Conservation (phyloP, 257 asterid genomes). For the Nicotiana obtusifolia region DNA sequence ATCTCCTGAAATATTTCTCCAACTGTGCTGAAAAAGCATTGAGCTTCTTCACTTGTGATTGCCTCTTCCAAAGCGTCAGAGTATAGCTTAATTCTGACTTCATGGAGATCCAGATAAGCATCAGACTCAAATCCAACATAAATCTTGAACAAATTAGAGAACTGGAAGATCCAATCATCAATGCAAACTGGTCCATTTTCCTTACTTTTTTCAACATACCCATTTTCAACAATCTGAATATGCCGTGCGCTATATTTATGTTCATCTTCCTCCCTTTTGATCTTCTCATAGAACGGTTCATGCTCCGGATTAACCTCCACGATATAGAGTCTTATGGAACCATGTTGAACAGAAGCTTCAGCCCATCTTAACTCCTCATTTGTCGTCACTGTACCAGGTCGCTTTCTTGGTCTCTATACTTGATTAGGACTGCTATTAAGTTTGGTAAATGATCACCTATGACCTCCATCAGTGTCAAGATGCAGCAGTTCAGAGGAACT, state of each 20-base stretch:
- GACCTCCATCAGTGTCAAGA: constrained; percentile 52
- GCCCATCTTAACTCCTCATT: constrained; percentile 80
- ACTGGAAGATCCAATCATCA: constrained; percentile 72
- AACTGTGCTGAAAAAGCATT: constrained; percentile 47
- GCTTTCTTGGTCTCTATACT: constrained; percentile 83
- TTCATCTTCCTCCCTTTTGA: constrained; percentile 18
- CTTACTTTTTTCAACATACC: constrained; percentile 23
- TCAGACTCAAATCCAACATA: constrained; percentile 70
- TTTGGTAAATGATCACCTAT: constrained; percentile 50
- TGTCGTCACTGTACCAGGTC: constrained; percentile 77
- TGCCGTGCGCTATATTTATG: constrained; percentile 15
- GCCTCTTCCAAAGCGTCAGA: constrained; percentile 80
- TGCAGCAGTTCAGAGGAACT: constrained; percentile 52
- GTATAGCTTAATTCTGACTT: constrained; percentile 61
- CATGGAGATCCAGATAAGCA: constrained; percentile 65
- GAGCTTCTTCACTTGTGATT: constrained; percentile 79
- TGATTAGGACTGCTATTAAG: constrained; percentile 50
- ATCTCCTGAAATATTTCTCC: constrained; percentile 75
- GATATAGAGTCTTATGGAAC: constrained; percentile 56
- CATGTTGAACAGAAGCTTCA: constrained; percentile 54
- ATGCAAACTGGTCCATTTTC: constrained; percentile 46
- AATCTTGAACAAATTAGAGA: constrained; percentile 64
- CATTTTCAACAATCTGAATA: constrained; percentile 25
- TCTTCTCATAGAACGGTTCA: constrained; percentile 51
- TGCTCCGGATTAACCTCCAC: constrained; percentile 60